Evolutionary conservation across 345 rosid species (phyloP), one percentile per base, ranked within the genome.

Genomic region (Clarkia xantiana): DNA sequence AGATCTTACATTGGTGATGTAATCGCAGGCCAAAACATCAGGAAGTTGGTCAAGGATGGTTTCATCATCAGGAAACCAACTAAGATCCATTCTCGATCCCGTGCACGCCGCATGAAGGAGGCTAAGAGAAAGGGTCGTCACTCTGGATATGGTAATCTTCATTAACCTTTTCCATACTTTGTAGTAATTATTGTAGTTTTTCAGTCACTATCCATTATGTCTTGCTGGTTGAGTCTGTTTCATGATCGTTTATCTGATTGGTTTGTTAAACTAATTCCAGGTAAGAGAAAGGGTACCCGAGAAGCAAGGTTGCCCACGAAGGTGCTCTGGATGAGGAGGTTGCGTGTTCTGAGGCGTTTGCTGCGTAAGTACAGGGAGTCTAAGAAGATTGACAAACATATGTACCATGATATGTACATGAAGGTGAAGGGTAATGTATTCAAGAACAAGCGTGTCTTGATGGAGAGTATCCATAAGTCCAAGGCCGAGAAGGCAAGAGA

Each of bases 91-190:
- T 88, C 97, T 18, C 78, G 93, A 1, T 71, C 97, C 0, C 82
- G 95, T 47, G 97, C 97, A 0, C 80, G 97, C 0, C 79, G 77
- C 0, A 65, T 81, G 84, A 88, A 79, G 55, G 81, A 78, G 42
- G 95, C 97, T 18, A 88, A 88, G 67, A 77, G 78, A 41, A 88
- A 88, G 69, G 97, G 97, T 0, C 89, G 97, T 22, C 97, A 88
- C 72, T 73, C 97, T 54, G 97, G 97, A 44, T 79, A 84, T 58
- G 97, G 97, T 84, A 73, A 19, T n/a, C 14, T 25, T 36, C 11
- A 14, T 38, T 36, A 29, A 5, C 8, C 29, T 23, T 23, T 23
- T 23, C 4, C 29, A 23, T 23, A 23, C 6, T 23, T 6, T 23
- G 29, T 23, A 23, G 3, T 3, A 5, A 29, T 10, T 29, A 5